These are phyloP conservation scores for Verticillium klebahnii DNA, from an alignment of 2,329 filamentous ascomycete species.

Conservation along the genomic window DNA sequence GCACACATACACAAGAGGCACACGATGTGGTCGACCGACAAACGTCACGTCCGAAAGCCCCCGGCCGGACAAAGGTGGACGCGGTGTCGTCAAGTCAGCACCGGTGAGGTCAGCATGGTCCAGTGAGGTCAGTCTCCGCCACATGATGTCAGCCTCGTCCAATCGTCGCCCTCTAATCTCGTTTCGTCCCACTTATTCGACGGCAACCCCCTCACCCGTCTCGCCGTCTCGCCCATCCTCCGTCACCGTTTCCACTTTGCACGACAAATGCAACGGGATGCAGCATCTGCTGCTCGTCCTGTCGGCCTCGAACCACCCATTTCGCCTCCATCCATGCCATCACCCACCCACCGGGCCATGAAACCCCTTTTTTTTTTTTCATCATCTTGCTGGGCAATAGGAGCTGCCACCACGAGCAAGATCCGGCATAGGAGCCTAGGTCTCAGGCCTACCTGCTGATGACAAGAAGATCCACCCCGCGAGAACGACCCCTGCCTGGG, in stretches of 20 bases:
- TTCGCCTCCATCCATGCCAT: neutral
- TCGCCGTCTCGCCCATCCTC: neutral
- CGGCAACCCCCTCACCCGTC: neutral
- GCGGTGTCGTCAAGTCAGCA: neutral
- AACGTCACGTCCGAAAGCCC: neutral
- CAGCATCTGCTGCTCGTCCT: neutral
- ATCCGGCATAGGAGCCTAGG: too few relatives aligned
- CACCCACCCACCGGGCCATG: neutral
- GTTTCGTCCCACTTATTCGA: neutral
- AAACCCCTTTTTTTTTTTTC: neutral
- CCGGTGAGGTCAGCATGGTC: neutral
- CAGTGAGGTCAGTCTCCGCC: constrained; percentile 1
- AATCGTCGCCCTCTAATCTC: neutral
- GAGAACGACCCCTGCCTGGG: too few relatives aligned
- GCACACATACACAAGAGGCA: neutral
- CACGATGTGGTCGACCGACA: neutral
- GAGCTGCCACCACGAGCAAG: too few relatives aligned
- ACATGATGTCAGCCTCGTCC: constrained; percentile 1
- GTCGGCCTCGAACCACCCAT: neutral
- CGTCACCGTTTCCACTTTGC: neutral
- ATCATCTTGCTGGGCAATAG: too few relatives aligned
- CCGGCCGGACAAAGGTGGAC: neutral
- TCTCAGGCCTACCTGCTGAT: too few relatives aligned
- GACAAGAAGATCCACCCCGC: too few relatives aligned
- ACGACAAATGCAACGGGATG: neutral